Conservation (phyloP, 345 rosid species). For the Raphanus sativus region DNA sequence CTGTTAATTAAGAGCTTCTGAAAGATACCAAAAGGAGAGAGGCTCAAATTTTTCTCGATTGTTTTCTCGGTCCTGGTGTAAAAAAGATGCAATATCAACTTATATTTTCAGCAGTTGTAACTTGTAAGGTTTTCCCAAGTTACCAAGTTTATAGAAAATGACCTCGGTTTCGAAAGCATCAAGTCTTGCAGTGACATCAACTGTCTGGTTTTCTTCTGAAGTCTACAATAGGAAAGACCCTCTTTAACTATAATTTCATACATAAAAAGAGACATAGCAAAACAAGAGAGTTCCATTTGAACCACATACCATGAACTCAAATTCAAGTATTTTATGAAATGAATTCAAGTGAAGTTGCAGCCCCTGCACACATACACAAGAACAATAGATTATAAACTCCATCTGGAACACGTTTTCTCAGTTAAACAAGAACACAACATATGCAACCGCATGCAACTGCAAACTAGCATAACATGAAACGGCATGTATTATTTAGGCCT, state of each 20-base stretch:
- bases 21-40: slow-evolving; percentile 68
- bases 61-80: slow-evolving; percentile 57
- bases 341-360: slow-evolving; percentile 79
- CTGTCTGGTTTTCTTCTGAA: slow-evolving; percentile 71
- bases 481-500: neutral
- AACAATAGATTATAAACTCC: slow-evolving; percentile 20
- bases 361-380: slow-evolving; percentile 57
- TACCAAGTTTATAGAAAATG: slow-evolving; percentile 37
- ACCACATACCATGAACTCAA: slow-evolving; percentile 89
- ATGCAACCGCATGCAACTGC: neutral
- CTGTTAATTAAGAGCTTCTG: neutral
- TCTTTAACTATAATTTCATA: slow-evolving; percentile 26
- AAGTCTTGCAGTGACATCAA: slow-evolving; percentile 74
- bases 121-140: neutral
- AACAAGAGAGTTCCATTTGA: slow-evolving; percentile 33
- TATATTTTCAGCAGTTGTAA: neutral
- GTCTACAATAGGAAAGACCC: slow-evolving; percentile 50
- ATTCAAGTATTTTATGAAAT: slow-evolving; percentile 85
- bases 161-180: slow-evolving; percentile 79
- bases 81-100: slow-evolving; percentile 12
- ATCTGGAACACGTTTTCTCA: neutral
- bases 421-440: neutral
- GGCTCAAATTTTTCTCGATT: slow-evolving; percentile 54
- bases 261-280: neutral
- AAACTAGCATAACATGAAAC: neutral